Evolutionary conservation across 2,329 filamentous ascomycete genomes (phyloP).

Genomic region (Penicillium glabrum): DNA sequence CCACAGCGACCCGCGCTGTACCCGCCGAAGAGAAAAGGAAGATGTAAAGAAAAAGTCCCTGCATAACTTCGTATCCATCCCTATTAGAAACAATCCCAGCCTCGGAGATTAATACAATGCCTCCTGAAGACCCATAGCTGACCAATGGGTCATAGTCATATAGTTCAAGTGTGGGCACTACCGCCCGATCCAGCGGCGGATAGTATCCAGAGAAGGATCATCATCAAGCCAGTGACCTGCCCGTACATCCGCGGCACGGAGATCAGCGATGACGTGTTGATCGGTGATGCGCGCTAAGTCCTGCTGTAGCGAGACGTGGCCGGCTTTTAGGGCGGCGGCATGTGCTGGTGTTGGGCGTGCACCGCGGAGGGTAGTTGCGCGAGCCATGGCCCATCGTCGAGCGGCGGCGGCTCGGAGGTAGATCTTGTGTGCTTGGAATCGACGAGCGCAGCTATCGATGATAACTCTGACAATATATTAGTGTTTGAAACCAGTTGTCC

Average conservation of each 20-base stretch:
- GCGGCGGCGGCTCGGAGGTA: constrained; percentile 61
- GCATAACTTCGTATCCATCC: constrained; percentile 5
- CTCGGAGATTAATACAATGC: not conserved
- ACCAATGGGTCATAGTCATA: not conserved
- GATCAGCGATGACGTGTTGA: constrained; percentile 54
- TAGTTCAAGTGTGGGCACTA: constrained; percentile 18
- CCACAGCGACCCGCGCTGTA: constrained; percentile 18
- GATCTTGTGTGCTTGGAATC: constrained; percentile 62
- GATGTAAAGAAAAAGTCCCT: not conserved
- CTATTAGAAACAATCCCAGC: not conserved
- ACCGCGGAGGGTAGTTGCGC: constrained; percentile 52
- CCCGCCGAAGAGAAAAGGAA: not conserved
- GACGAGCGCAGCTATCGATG: constrained; percentile 58
- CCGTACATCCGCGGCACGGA: constrained; percentile 55
- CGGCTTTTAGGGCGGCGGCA: constrained; percentile 48
- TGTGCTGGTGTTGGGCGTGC: constrained; percentile 51
- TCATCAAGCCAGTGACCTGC: constrained; percentile 63
- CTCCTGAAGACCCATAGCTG: not conserved
- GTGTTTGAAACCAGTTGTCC: not conserved
- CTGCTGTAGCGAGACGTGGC: constrained; percentile 47
- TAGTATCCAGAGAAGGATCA: constrained; percentile 56
- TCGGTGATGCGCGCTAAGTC: constrained; percentile 60
- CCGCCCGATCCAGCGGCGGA: constrained; percentile 47
- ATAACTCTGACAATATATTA: constrained; percentile 51
- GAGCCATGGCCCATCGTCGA: constrained; percentile 58